Evolutionary conservation across 345 rosid species (phyloP).

Genomic region (Gossypium stocksii): DNA sequence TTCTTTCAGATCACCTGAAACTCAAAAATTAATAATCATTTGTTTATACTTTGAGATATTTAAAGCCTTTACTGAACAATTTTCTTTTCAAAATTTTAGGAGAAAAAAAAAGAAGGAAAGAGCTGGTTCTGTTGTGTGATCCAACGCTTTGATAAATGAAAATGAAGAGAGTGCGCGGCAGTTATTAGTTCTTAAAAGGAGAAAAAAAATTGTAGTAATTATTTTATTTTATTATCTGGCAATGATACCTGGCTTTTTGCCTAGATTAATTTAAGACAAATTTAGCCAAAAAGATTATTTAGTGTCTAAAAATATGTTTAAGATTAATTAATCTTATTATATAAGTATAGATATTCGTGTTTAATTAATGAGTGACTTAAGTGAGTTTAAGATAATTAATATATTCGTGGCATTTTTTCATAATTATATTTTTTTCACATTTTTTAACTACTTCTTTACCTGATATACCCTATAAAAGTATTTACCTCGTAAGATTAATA

Average conservation of each 20-base stretch:
- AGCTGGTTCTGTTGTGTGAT: conserved; percentile 2
- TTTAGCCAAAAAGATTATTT: background rate
- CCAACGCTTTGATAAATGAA: background rate
- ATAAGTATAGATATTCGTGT: background rate
- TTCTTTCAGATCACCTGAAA: background rate
- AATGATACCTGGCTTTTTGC: background rate
- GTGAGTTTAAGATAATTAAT: too few relatives aligned
- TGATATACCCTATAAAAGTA: too few relatives aligned
- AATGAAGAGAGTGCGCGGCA: background rate
- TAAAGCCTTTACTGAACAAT: background rate
- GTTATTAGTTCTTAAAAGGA: background rate
- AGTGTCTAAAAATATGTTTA: background rate
- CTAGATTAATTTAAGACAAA: background rate
- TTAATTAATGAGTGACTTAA: background rate
- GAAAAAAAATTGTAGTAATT: background rate
- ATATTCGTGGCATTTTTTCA: too few relatives aligned
- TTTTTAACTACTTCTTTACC: too few relatives aligned
- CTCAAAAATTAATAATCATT: background rate
- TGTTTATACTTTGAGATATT: background rate
- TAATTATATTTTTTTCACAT: too few relatives aligned
- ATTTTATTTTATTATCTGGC: background rate
- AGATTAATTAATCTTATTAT: background rate
- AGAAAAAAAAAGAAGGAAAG: background rate
- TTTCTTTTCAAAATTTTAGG: background rate
- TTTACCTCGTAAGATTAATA: too few relatives aligned